Conservation (phyloP, 176 grass and related monocot genomes). For the Zoysia japonica region DNA sequence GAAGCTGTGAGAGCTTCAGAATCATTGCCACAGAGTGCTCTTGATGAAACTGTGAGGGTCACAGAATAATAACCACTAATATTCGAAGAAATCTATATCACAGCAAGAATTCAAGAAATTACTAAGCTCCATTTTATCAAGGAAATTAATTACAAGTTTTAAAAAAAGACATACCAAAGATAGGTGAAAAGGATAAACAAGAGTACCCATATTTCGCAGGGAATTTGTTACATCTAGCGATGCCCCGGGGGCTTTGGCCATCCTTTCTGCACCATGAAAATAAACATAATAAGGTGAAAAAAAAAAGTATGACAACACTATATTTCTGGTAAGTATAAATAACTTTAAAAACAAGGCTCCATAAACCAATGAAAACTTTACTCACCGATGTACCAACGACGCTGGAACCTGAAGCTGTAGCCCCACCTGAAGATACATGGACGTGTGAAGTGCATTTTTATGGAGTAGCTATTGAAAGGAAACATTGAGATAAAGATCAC, state of each 20-base stretch:
- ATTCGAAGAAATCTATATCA: not conserved
- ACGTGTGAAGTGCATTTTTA: not conserved
- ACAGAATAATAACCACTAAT: not conserved
- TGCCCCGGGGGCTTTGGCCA: slow-evolving; percentile 70
- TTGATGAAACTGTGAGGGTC: not conserved
- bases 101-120: not conserved
- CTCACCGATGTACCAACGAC: slow-evolving; percentile 88
- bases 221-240: slow-evolving; percentile 49
- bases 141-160: slow-evolving; percentile 37
- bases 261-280: slow-evolving; percentile 61
- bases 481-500: slow-evolving; percentile 6
- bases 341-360: not conserved
- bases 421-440: slow-evolving; percentile 53
- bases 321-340: not conserved
- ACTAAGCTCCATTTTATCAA: slow-evolving; percentile 15
- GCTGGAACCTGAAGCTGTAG: slow-evolving; percentile 80
- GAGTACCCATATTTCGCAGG: not conserved
- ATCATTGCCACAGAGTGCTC: not conserved
- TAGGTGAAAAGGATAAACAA: slow-evolving; percentile 24
- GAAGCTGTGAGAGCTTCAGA: no score
- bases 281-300: slow-evolving; percentile 4
- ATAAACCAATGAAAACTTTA: slow-evolving; percentile 27
- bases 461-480: slow-evolving; percentile 10
- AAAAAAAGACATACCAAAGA: not conserved
- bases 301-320: slow-evolving; percentile 5